Conservation (phyloP, 768 basidiomycete species). For the Pleurotus ostreatus region DNA sequence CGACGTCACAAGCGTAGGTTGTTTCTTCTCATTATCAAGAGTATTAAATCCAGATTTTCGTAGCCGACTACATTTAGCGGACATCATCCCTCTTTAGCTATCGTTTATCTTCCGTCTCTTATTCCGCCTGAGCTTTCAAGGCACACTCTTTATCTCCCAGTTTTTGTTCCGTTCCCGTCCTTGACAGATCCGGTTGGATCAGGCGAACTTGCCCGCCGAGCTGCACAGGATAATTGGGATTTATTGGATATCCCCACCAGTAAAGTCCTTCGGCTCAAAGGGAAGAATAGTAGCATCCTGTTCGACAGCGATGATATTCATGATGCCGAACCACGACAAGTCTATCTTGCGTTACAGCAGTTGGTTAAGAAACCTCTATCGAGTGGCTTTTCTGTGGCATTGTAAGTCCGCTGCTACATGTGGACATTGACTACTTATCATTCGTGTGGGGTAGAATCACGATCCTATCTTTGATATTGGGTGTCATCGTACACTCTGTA, state of each 20-base stretch:
- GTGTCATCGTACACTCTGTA: conserved; percentile 48
- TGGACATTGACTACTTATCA: conserved; percentile 11
- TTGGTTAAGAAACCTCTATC: conserved; percentile 33
- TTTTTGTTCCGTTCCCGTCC: conserved; percentile 33
- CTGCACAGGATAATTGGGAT: conserved; percentile 41
- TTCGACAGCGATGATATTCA: conserved; percentile 45
- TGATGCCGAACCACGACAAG: conserved; percentile 34
- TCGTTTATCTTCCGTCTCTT: conserved; percentile 60
- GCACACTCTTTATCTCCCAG: conserved; percentile 55
- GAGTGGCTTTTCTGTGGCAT: conserved; percentile 45
- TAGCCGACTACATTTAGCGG: conserved; percentile 26
- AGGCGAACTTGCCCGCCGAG: conserved; percentile 22
- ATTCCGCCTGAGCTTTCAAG: conserved; percentile 30
- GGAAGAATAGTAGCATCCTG: conserved; percentile 29
- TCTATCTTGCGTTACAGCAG: conserved; percentile 41
- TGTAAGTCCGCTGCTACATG: conserved; percentile 42
- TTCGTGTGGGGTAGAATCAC: conserved; percentile 45
- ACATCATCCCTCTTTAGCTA: conserved; percentile 51
- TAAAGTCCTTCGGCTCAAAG: conserved; percentile 35
- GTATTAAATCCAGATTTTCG: conserved; percentile 22
- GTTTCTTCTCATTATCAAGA: neutral
- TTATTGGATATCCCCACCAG: conserved; percentile 34
- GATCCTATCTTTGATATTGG: conserved; percentile 66
- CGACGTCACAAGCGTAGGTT: conserved; percentile 12
- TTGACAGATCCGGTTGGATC: conserved; percentile 12